Evolutionary conservation across 441 rosid genomes (phyloP).

Genomic region (Populus tomentosa): DNA sequence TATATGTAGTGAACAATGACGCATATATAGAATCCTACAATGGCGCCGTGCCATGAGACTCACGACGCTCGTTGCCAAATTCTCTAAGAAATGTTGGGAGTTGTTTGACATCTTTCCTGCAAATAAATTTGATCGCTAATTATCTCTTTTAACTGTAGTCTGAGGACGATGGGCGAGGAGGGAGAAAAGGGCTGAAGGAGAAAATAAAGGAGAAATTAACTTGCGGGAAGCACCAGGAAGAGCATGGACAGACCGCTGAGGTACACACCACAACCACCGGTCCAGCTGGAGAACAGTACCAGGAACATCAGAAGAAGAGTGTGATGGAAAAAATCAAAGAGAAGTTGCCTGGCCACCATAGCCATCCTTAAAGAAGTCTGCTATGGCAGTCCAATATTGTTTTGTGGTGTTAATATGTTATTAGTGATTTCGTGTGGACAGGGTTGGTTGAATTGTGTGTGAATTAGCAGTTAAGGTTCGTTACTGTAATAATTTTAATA

Average conservation of each 20-base stretch:
- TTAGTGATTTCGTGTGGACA: not conserved
- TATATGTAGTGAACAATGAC: not conserved
- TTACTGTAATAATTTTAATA: not conserved
- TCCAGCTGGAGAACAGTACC: slow-evolving; percentile 15
- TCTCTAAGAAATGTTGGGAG: not conserved
- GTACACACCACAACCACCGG: slow-evolving; percentile 16
- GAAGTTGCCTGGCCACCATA: slow-evolving; percentile 44
- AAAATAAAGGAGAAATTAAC: slow-evolving; percentile 63
- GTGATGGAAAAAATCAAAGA: slow-evolving; percentile 64
- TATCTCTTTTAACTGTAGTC: slow-evolving; percentile 22
- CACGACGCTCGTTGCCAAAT: not conserved
- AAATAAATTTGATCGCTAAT: too few species aligned
- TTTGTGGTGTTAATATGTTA: not conserved
- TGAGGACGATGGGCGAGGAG: slow-evolving; percentile 74
- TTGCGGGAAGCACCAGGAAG: slow-evolving; percentile 33
- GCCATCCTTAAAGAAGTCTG: slow-evolving; percentile 2
- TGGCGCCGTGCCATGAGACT: not conserved
- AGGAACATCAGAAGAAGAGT: slow-evolving; percentile 51
- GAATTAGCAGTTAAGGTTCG: not conserved
- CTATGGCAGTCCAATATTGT: not conserved
- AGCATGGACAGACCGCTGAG: slow-evolving; percentile 13
- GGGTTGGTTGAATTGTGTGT: not conserved
- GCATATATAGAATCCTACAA: not conserved
- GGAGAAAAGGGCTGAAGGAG: slow-evolving; percentile 53
- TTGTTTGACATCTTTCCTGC: not conserved